Base-by-base conservation (phyloP, 176 grass and related monocot species). In the Zizania latifolia region DNA sequence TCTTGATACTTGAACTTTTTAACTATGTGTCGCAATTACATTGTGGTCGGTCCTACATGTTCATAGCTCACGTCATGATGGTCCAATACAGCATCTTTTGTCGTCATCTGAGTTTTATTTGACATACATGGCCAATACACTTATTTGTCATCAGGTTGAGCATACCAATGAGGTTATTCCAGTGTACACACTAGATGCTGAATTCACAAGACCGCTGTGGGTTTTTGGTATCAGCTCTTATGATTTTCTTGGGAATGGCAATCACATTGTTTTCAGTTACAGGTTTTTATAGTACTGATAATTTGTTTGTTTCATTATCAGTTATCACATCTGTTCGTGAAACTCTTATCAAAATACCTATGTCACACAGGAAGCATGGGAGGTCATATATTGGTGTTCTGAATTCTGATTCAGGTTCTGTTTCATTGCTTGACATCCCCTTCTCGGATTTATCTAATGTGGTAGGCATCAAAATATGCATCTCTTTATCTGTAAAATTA, bases 171-270 rank as follows among this genome's bases (percentile, higher is more conserved):
- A 93, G 75, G 72, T 85, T 27, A 84, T 89, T 74, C 66, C 86
- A 40, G 35, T 97, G 35, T 89, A 91, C 86, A 37, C 81, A 22
- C 48, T 97, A 29, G 83, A 97, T 79, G 94, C 94, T 81, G 94
- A 97, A 62, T 97, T 93, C 68, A 90, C 94, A 66, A 85, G 67
- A 41, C 90, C 94, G 54, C 60, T 97, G 17, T 97, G 94, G 94
- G 84, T 89, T 80, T 97, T 91, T 76, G 94, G 94, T 74, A 93
- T 89, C 53, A 93, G 70, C 61, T 97, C 94, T 17, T 97, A 93
- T 8, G 86, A 79, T 89, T 97, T 97, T 89, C 82, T 91, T 77
- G 83, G 86, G 43, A 80, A 77, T 56, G 80, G 81, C 37, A 68
- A 90, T 80, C 81, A 63, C 76, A 87, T 97, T 29, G 21, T 97